Conservation (phyloP, 2,329 filamentous ascomycete genomes). For the Hymenoscyphus linearis region DNA sequence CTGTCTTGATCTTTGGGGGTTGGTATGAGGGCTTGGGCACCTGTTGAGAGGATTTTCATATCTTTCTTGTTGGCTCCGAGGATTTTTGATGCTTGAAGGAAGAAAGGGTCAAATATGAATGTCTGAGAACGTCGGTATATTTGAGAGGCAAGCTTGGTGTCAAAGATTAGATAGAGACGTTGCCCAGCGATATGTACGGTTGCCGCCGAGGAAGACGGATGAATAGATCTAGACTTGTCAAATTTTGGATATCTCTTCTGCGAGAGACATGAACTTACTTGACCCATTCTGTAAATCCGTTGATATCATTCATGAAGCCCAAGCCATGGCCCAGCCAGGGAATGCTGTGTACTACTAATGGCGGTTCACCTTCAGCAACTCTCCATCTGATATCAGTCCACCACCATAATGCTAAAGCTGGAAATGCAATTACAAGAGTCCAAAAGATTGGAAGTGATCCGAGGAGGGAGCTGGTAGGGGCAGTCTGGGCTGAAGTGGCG, state of each 20-base stretch:
- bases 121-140: constrained; percentile 20
- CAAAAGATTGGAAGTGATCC: constrained; percentile 3
- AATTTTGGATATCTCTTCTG: neutral
- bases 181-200: constrained; percentile 17
- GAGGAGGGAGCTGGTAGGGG: neutral
- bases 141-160: constrained; percentile 21
- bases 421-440: constrained; percentile 1
- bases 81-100: constrained; percentile 11
- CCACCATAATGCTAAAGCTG: constrained; percentile 8
- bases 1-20: constrained; percentile 9
- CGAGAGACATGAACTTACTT: constrained; percentile 5
- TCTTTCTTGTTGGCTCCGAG: constrained; percentile 20
- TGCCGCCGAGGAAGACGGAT: constrained; percentile 9
- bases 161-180: constrained; percentile 21
- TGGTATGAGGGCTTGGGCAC: constrained; percentile 9
- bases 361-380: constrained; percentile 11
- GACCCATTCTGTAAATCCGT: constrained; percentile 15
- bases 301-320: constrained; percentile 17
- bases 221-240: constrained; percentile 8
- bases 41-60: constrained; percentile 16
- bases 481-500: neutral
- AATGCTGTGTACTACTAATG: constrained; percentile 12
- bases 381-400: constrained; percentile 10
- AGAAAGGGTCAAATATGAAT: constrained; percentile 21
- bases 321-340: constrained; percentile 17